Evolutionary conservation across 2,329 filamentous ascomycete genomes (phyloP), one percentile per base, ranked within the genome.

Genomic region (Penicillium freii): DNA sequence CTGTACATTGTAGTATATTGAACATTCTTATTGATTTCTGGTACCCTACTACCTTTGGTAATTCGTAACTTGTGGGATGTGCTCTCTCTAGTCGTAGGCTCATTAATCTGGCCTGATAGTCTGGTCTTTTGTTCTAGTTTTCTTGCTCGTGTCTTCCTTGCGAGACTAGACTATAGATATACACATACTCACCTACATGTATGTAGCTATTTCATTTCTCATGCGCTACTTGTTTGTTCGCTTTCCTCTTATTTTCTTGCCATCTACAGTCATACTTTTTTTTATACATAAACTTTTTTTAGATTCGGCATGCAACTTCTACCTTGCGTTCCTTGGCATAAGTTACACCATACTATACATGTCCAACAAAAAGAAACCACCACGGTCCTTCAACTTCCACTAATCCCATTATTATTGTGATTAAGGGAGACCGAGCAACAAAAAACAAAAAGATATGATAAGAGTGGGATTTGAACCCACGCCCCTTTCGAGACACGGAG

Each of bases 391-490:
- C 17, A 8, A 36, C 3, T 9, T 19, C 36, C n/a, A 10, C 36
- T 10, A 21, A 33, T 33, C 36, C 9, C 36, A 5, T 10, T 39
- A 19, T 21, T 21, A 11, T 11, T 39, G 2, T n/a, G n/a, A n/a
- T 10, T 10, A 19, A 11, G 9, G n/a, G 5, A 39, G 2, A 21
- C 4, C n/a, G 3, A 9, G 13, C 39, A 42, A 10, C 10, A 44
- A 29, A 56, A 36, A 44, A 4, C 13, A 56, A 56, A 56, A 53
- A 53, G 21, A 43, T 9, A 47, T 57, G 54, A 57, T 44, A 57
- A 57, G 54, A 57, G 54, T 57, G 54, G 54, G 54, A 57, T 57
- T 57, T 53, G 54, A 57, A 57, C 54, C 54, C 54, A 57, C 54
- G 54, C 54, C 54, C 23, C 54, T 57, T 57, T 36, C 54, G 54